Evolutionary conservation across 371 early-diverging fungal genomes (phyloP).

Genomic region (Parasitella parasitica): DNA sequence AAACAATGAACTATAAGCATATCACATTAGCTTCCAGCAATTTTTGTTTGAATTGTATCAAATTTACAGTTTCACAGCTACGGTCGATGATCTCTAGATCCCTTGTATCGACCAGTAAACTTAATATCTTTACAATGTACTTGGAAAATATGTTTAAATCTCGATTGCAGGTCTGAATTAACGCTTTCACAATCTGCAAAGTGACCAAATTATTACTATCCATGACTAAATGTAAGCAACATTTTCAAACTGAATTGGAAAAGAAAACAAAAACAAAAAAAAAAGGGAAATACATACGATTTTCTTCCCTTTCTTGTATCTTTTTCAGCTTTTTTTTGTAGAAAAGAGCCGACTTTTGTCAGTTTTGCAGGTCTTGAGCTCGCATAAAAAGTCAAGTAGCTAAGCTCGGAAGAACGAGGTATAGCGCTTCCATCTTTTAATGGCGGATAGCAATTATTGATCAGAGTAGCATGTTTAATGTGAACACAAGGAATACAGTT

Average conservation of each 20-base stretch:
- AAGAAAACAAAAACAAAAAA: neutral
- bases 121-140: constrained; percentile 55
- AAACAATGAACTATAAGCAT: constrained; percentile 66
- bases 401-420: constrained; percentile 81
- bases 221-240: neutral
- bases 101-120: constrained; percentile 52
- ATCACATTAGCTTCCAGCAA: neutral
- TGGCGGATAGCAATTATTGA: constrained; percentile 91
- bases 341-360: constrained; percentile 82
- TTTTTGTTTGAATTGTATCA: neutral
- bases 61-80: constrained; percentile 59
- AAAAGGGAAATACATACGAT: constrained; percentile 51
- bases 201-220: constrained; percentile 48
- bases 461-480: constrained; percentile 84
- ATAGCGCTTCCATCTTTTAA: constrained; percentile 69
- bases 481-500: constrained; percentile 23
- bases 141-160: constrained; percentile 84
- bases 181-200: constrained; percentile 68
- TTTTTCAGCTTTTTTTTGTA: constrained; percentile 69
- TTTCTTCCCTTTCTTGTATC: constrained; percentile 65
- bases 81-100: constrained; percentile 53
- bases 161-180: constrained; percentile 71
- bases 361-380: constrained; percentile 87
- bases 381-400: constrained; percentile 88
- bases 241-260: neutral